phyloP scores from a whole-genome alignment of 2,329 filamentous ascomycete genomes.

The Dothistroma septosporum region DNA sequence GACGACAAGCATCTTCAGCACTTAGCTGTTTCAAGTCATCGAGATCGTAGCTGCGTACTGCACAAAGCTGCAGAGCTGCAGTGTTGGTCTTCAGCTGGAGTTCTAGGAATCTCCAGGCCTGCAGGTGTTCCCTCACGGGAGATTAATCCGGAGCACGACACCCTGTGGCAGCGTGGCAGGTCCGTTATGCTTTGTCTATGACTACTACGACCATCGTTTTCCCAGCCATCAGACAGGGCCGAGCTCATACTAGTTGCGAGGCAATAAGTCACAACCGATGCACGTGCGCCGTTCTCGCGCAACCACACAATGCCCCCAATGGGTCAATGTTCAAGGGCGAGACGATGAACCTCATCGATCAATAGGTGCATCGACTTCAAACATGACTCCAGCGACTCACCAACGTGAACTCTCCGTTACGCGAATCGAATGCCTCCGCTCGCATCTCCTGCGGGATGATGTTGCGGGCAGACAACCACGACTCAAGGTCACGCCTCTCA shows the following conservation, averaged over 20 bases:
- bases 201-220: neutral
- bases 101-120: neutral
- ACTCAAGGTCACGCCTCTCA: neutral
- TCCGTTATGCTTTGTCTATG: neutral
- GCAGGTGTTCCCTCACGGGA: neutral
- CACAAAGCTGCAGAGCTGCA: neutral
- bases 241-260: neutral
- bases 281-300: neutral
- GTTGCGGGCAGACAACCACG: neutral
- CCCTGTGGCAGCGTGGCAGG: neutral
- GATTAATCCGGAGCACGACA: neutral
- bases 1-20: neutral
- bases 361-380: neutral
- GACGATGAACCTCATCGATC: neutral
- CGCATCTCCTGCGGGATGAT: neutral
- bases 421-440: neutral
- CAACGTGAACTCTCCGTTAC: neutral
- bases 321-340: neutral
- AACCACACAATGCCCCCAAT: neutral
- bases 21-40: neutral
- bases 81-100: too few relatives aligned
- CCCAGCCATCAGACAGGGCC: neutral
- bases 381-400: neutral
- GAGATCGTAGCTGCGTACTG: neutral
- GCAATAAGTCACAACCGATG: neutral